Evolutionary conservation across 2,329 filamentous ascomycete genomes (phyloP).

Genomic region (Capronia coronata): DNA sequence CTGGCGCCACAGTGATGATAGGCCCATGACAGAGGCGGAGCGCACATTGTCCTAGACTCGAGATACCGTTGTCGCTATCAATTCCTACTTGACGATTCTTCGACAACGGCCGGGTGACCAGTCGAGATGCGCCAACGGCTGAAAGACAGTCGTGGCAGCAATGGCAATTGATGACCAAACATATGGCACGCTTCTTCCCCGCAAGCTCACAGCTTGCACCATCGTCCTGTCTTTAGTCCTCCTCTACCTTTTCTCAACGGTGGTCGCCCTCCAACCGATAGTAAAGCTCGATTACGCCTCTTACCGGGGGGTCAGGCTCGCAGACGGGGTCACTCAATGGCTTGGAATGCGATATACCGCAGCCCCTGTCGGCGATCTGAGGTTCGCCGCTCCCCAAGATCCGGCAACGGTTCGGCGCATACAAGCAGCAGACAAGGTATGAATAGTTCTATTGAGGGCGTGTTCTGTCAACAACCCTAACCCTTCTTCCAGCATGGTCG

Average conservation of each 20-base stretch:
- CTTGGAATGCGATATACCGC: conserved; percentile 69
- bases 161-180: neutral
- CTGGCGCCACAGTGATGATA: neutral
- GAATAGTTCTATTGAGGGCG: conserved; percentile 4
- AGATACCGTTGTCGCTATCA: neutral
- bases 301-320: conserved; percentile 53
- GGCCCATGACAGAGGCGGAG: neutral
- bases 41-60: neutral
- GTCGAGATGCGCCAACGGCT: neutral
- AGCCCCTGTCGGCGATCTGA: conserved; percentile 57
- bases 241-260: conserved; percentile 12
- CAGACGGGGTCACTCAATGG: conserved; percentile 61
- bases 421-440: conserved; percentile 52
- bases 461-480: neutral
- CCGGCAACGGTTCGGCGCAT: conserved; percentile 45
- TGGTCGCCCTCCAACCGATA: conserved; percentile 30
- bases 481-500: conserved; percentile 35
- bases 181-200: neutral
- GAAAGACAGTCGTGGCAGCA: neutral
- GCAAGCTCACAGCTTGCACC: neutral
- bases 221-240: conserved; percentile 4
- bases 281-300: conserved; percentile 62
- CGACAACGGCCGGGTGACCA: neutral
- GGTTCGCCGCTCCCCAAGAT: conserved; percentile 63
- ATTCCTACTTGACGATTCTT: neutral